phyloP scores from a whole-genome alignment of 306 rosid species.

The Spatholobus suberectus region DNA sequence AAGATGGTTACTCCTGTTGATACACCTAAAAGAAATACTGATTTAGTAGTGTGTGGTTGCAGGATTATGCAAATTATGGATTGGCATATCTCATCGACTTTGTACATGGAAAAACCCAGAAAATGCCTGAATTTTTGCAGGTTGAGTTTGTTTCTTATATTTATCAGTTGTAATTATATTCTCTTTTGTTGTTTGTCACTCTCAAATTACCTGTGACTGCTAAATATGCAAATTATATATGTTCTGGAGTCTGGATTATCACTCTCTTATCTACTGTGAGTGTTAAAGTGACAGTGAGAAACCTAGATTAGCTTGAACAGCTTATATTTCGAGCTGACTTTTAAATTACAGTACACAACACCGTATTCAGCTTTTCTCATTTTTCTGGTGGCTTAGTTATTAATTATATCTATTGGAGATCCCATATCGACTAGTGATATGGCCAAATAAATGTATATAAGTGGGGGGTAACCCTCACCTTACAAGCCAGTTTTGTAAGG shows the following conservation, averaged over 20 bases:
- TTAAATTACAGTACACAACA: conserved; percentile 6
- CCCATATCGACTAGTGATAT: no score
- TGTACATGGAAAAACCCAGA: conserved; percentile 58
- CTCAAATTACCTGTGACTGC: conserved; percentile 16
- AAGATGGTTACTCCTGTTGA: neutral
- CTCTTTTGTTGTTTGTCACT: neutral
- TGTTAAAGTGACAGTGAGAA: conserved; percentile 17
- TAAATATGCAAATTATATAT: conserved; percentile 27
- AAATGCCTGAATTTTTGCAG: conserved; percentile 66
- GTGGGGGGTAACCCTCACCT: no score
- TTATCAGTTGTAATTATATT: conserved; percentile 22
- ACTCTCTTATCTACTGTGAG: conserved; percentile 1
- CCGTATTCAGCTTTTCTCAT: neutral
- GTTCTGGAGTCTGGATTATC: conserved; percentile 9
- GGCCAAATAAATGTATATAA: no score
- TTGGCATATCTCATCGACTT: conserved; percentile 64
- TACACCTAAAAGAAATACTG: conserved; percentile 34
- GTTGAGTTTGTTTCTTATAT: conserved; percentile 45
- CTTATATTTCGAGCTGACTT: conserved; percentile 6
- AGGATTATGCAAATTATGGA: conserved; percentile 79
- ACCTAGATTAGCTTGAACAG: conserved; percentile 15
- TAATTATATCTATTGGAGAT: no score
- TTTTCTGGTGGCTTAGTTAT: conserved; percentile 24
- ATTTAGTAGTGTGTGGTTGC: conserved; percentile 43
- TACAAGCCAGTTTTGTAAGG: no score